Conservation (phyloP, 2,329 filamentous ascomycete genomes). For the Juglanconis oblonga region DNA sequence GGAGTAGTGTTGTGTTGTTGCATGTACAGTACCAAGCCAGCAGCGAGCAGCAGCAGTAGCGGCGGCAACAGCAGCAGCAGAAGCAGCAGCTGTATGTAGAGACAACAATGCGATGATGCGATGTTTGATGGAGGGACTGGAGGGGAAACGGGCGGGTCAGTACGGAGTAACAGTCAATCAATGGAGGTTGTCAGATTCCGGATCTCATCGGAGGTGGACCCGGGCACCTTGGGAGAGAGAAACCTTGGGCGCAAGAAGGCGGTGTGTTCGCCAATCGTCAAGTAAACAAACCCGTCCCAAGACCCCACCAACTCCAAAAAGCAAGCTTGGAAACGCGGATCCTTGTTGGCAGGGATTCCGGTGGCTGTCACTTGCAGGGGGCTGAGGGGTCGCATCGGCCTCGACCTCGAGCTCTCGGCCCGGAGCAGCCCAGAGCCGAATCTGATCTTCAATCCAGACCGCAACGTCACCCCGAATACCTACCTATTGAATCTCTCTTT, state of each 20-base stretch:
- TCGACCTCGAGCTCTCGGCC: not conserved
- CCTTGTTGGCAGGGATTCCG: not conserved
- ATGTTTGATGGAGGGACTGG: not conserved
- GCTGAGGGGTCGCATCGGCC: no score
- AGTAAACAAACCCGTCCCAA: not conserved
- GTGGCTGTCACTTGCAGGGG: not conserved
- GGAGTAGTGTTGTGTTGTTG: no score
- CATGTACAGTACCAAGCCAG: no score
- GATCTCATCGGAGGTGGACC: conserved; percentile 13
- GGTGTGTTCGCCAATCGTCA: not conserved
- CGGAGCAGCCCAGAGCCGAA: no score
- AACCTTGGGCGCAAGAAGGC: not conserved
- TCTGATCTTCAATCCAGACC: no score
- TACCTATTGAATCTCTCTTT: not conserved
- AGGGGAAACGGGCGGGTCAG: not conserved
- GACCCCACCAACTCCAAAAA: not conserved
- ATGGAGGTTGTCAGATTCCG: conserved; percentile 17
- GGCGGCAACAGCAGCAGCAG: no score
- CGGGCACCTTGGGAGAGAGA: not conserved
- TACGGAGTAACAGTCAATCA: not conserved
- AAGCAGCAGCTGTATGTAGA: no score
- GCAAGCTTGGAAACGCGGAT: not conserved
- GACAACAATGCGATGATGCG: not conserved
- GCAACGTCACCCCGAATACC: no score
- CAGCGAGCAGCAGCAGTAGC: no score